A percentile compares a stretch with the other conserved stretches of the same genome.
These are phyloP conservation scores for Quercus lobata DNA, from an alignment of 331 rosid species.

Conservation along the genomic window DNA sequence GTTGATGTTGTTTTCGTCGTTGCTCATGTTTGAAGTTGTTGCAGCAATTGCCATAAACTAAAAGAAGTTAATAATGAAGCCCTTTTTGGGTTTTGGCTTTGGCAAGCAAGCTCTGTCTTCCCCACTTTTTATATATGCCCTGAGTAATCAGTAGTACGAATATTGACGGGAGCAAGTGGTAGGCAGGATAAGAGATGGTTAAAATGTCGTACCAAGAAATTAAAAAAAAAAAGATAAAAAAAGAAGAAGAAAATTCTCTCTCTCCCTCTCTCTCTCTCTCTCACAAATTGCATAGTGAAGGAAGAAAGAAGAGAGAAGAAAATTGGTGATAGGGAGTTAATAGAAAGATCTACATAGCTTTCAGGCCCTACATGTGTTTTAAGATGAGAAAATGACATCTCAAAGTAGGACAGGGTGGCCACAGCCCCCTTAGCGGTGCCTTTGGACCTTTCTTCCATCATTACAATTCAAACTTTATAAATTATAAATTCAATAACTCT, in stretches of 20 bases:
- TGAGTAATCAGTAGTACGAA: conserved; percentile 11
- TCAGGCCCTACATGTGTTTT: conserved; percentile 69
- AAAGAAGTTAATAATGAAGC: background rate
- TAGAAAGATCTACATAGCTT: conserved; percentile 80
- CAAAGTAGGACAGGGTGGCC: conserved; percentile 69
- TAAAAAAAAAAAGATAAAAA: background rate
- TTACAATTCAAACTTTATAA: background rate
- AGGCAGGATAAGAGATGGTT: conserved; percentile 33
- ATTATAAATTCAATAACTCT: no score
- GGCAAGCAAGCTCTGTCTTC: background rate
- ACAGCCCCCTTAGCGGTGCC: conserved; percentile 75
- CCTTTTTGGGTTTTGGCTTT: conserved; percentile 11
- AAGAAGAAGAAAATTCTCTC: no score
- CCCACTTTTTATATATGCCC: conserved; percentile 27
- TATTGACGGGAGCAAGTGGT: conserved; percentile 20
- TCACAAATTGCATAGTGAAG: background rate
- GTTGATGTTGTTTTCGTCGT: conserved; percentile 21
- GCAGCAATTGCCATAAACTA: conserved; percentile 80
- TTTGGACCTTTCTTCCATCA: conserved; percentile 62
- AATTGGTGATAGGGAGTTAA: conserved; percentile 31
- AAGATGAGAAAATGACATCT: conserved; percentile 72
- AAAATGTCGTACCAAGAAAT: conserved; percentile 4
- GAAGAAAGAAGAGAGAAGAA: background rate
- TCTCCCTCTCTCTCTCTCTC: background rate
- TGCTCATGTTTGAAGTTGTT: conserved; percentile 52